Evolutionary conservation across 2,329 filamentous ascomycete genomes (phyloP).

Genomic region (Ascochyta viciae-villosae): DNA sequence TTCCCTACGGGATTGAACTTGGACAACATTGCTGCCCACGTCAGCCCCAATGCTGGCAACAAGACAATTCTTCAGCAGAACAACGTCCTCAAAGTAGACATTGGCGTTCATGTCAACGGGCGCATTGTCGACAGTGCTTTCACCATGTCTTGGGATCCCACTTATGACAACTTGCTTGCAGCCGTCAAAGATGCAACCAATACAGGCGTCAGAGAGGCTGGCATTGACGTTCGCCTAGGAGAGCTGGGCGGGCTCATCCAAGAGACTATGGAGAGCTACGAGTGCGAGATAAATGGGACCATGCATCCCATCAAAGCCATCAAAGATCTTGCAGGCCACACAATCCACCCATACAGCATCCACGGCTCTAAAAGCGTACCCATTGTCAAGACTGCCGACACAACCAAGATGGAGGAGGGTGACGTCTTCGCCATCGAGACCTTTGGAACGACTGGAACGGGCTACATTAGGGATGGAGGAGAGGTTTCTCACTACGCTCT

Average conservation of each 20-base stretch:
- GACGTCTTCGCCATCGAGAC: constrained; percentile 96
- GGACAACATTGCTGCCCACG: constrained; percentile 85
- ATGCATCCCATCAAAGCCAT: constrained; percentile 82
- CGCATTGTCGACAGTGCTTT: constrained; percentile 76
- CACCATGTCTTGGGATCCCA: constrained; percentile 70
- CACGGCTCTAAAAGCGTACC: constrained; percentile 93
- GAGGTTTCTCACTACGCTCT: constrained; percentile 69
- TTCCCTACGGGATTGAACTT: constrained; percentile 84
- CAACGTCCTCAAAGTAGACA: constrained; percentile 79
- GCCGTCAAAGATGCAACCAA: constrained; percentile 73
- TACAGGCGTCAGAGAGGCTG: constrained; percentile 82
- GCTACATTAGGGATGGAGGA: constrained; percentile 81
- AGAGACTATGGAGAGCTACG: constrained; percentile 91
- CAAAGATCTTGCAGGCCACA: constrained; percentile 88
- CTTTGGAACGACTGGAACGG: constrained; percentile 90
- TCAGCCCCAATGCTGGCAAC: constrained; percentile 83
- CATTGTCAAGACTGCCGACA: constrained; percentile 83
- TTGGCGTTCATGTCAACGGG: constrained; percentile 74
- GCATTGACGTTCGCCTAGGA: constrained; percentile 86
- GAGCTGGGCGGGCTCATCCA: constrained; percentile 84
- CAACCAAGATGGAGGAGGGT: constrained; percentile 96
- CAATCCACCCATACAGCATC: constrained; percentile 86
- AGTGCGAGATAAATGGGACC: constrained; percentile 78
- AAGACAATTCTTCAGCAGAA: constrained; percentile 76
- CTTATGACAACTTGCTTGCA: constrained; percentile 70